Conservation (phyloP, 176 grass and related monocot genomes). For the Phoenix roebelenii region DNA sequence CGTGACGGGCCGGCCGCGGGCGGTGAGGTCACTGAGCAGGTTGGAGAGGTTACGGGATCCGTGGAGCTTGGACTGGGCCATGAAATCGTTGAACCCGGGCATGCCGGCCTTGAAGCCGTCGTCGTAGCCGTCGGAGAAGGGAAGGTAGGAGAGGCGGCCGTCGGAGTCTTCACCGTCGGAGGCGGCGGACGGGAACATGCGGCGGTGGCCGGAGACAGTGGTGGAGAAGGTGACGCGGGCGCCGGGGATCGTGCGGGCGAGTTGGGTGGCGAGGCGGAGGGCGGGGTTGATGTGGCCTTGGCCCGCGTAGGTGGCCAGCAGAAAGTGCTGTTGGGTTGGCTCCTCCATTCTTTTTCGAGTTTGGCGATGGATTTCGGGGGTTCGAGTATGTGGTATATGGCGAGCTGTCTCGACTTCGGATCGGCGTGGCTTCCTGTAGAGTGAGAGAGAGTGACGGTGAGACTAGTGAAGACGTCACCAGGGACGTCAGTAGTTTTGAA, state of each 20-base stretch:
- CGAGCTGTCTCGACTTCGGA: no score
- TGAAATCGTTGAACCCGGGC: no score
- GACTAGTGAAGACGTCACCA: no score
- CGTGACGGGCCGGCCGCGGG: slow-evolving; percentile 27
- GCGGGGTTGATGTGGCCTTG: slow-evolving; percentile 37
- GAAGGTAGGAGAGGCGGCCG: slow-evolving; percentile 23
- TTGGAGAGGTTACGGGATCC: slow-evolving; percentile 10
- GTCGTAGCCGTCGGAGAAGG: slow-evolving; percentile 26
- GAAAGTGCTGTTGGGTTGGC: neutral
- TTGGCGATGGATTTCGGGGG: no score
- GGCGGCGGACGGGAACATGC: slow-evolving; percentile 22
- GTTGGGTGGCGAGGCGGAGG: slow-evolving; percentile 13
- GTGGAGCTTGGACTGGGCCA: neutral
- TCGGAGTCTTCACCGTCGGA: slow-evolving; percentile 13
- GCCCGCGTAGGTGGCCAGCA: slow-evolving; percentile 17
- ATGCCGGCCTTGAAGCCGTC: slow-evolving; percentile 22
- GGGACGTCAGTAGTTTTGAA: no score
- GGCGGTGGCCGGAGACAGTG: neutral
- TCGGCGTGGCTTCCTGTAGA: no score
- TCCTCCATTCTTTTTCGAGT: no score
- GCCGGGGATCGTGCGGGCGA: slow-evolving; percentile 9
- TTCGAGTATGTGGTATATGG: no score
- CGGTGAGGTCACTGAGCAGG: slow-evolving; percentile 10
- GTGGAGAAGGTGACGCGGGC: slow-evolving; percentile 23
- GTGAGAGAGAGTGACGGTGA: no score